Evolutionary conservation across 1,139 yeast species (phyloP).

Genomic region (Yamadazyma kanchanaburiensis): DNA sequence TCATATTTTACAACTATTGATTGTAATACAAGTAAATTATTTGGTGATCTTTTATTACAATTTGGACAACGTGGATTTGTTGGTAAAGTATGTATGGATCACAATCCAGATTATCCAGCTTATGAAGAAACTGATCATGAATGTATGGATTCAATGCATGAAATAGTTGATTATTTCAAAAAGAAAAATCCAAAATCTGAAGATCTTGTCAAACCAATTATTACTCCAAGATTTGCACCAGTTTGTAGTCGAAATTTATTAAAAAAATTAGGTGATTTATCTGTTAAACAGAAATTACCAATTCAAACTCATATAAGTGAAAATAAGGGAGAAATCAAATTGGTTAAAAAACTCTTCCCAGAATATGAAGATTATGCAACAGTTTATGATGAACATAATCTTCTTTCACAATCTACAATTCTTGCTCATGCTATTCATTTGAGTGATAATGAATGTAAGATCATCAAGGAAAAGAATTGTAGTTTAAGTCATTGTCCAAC

Average conservation of each 20-base stretch:
- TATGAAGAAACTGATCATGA: slow-evolving; percentile 63
- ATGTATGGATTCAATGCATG: slow-evolving; percentile 54
- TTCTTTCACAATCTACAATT: slow-evolving; percentile 65
- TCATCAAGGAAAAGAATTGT: slow-evolving; percentile 51
- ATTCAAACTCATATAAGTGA: slow-evolving; percentile 91
- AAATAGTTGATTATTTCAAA: slow-evolving; percentile 56
- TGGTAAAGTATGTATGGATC: slow-evolving; percentile 92
- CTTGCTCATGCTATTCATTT: slow-evolving; percentile 90
- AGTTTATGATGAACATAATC: slow-evolving; percentile 64
- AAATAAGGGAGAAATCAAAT: slow-evolving; percentile 66
- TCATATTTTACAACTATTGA: slow-evolving; percentile 90
- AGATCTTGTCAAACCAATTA: slow-evolving; percentile 58
- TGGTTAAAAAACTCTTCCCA: slow-evolving; percentile 78
- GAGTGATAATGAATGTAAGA: slow-evolving; percentile 55
- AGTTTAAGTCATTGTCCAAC: slow-evolving; percentile 95
- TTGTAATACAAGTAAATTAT: slow-evolving; percentile 64
- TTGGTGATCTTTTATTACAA: slow-evolving; percentile 67
- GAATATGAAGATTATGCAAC: slow-evolving; percentile 65
- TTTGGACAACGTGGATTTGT: slow-evolving; percentile 85
- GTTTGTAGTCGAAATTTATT: slow-evolving; percentile 68
- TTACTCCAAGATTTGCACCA: slow-evolving; percentile 96
- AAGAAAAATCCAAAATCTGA: slow-evolving; percentile 48
- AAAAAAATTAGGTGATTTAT: slow-evolving; percentile 58
- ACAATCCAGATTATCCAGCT: slow-evolving; percentile 59
- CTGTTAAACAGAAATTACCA: slow-evolving; percentile 50